phyloP scores from a whole-genome alignment of 148 eudicot species.

The Salicornia ramosissima region DNA sequence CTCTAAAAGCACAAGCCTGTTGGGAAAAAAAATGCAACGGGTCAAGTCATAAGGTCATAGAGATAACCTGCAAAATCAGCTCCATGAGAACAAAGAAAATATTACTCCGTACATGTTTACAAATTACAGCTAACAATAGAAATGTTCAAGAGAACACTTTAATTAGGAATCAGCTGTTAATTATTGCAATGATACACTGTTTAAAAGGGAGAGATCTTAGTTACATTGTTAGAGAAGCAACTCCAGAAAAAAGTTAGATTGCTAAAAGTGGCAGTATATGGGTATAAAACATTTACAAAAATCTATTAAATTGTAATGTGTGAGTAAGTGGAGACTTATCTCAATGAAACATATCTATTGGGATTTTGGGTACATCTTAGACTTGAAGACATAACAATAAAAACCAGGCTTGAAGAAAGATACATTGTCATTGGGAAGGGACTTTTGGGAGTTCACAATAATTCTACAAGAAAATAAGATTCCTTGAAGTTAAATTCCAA shows the following conservation, averaged over 20 bases:
- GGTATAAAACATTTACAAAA: too few relatives aligned
- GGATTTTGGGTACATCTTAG: too few relatives aligned
- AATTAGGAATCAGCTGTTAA: neutral
- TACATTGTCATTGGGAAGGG: neutral
- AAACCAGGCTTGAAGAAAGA: too few relatives aligned
- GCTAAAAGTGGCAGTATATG: neutral
- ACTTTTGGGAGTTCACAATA: too few relatives aligned
- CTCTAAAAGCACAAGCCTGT: constrained; percentile 98
- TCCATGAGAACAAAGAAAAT: neutral
- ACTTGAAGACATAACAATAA: too few relatives aligned
- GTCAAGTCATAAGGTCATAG: neutral
- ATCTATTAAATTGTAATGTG: too few relatives aligned
- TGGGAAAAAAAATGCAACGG: neutral
- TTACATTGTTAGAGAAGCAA: neutral
- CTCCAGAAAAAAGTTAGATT: neutral
- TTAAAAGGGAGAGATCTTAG: neutral
- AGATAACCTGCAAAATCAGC: neutral
- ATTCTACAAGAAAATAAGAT: neutral
- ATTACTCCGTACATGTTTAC: neutral
- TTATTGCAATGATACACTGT: too few relatives aligned
- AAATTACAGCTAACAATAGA: neutral
- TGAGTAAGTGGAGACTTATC: too few relatives aligned
- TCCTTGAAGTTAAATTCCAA: neutral
- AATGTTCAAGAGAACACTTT: neutral
- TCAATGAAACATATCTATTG: too few relatives aligned